Conservation (phyloP, 2,329 filamentous ascomycete genomes). For the Ciborinia camelliae region DNA sequence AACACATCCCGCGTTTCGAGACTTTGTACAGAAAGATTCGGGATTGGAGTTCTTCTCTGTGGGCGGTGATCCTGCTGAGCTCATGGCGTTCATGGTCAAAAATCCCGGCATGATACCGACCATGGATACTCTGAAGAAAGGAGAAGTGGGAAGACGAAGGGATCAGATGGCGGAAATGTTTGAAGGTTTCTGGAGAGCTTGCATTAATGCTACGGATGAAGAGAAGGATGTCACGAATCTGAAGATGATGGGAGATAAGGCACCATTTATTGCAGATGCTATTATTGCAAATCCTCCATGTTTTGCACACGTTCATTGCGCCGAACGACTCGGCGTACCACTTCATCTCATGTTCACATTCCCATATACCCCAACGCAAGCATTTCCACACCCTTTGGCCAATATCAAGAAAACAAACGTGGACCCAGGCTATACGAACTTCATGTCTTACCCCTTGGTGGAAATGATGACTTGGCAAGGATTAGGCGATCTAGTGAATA, state of each 20-base stretch:
- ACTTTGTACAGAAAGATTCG: conserved; percentile 69
- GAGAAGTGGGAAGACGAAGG: conserved; percentile 66
- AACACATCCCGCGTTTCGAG: conserved; percentile 72
- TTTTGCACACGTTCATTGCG: conserved; percentile 76
- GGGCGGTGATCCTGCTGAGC: conserved; percentile 72
- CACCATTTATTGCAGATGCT: conserved; percentile 67
- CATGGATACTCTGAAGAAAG: conserved; percentile 67
- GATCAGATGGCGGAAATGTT: conserved; percentile 79
- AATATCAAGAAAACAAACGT: conserved; percentile 71
- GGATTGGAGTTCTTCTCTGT: conserved; percentile 78
- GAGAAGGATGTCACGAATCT: conserved; percentile 58
- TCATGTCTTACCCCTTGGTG: conserved; percentile 75
- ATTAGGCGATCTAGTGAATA: conserved; percentile 74
- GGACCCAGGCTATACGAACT: conserved; percentile 71
- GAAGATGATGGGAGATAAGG: conserved; percentile 61
- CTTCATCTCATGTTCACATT: conserved; percentile 88
- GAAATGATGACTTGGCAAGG: conserved; percentile 93
- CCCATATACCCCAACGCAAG: conserved; percentile 71
- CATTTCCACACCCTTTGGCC: conserved; percentile 69
- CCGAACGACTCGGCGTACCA: conserved; percentile 73
- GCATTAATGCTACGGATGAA: conserved; percentile 69
- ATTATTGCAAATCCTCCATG: conserved; percentile 82
- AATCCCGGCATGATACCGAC: conserved; percentile 76
- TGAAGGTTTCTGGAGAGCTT: conserved; percentile 76
- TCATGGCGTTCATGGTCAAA: conserved; percentile 85